Conservation (phyloP, 768 basidiomycete genomes). For the Rhizopogon roseolus region DNA sequence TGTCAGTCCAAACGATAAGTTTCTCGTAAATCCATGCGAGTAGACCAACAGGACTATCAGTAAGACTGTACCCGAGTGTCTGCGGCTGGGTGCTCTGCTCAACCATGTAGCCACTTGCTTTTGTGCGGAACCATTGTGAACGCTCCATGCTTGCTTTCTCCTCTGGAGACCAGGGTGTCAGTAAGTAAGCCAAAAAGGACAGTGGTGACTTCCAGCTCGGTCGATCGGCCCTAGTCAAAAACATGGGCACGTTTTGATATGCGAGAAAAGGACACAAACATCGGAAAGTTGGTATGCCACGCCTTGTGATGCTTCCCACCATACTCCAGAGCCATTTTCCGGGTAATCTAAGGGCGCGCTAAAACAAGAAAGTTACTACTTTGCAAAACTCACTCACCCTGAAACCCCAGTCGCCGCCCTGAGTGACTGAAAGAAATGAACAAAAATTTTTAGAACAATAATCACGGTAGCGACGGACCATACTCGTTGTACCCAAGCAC, state of each 20-base stretch:
- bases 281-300: constrained; percentile 45
- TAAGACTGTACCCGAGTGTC: constrained; percentile 47
- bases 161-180: constrained; percentile 21
- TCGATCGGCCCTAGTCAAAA: constrained; percentile 12
- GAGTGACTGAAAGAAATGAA: constrained; percentile 29
- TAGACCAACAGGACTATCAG: constrained; percentile 54
- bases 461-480: neutral
- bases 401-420: constrained; percentile 47
- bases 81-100: constrained; percentile 42
- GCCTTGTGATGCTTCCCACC: constrained; percentile 42
- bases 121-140: constrained; percentile 9
- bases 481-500: constrained; percentile 27
- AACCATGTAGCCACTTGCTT: constrained; percentile 26
- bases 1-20: constrained; percentile 42
- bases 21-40: constrained; percentile 55
- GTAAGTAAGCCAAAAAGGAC: constrained; percentile 20
- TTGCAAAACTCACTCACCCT: constrained; percentile 19
- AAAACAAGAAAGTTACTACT: neutral
- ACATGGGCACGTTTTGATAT: neutral
- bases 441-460: neutral
- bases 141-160: constrained; percentile 22
- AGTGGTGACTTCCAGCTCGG: constrained; percentile 24
- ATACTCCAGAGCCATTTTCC: constrained; percentile 27
- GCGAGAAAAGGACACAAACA: constrained; percentile 26
- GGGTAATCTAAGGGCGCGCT: constrained; percentile 27